Evolutionary conservation across 164 flowering plant species (phyloP).

Genomic region (Vitis labrusca): DNA sequence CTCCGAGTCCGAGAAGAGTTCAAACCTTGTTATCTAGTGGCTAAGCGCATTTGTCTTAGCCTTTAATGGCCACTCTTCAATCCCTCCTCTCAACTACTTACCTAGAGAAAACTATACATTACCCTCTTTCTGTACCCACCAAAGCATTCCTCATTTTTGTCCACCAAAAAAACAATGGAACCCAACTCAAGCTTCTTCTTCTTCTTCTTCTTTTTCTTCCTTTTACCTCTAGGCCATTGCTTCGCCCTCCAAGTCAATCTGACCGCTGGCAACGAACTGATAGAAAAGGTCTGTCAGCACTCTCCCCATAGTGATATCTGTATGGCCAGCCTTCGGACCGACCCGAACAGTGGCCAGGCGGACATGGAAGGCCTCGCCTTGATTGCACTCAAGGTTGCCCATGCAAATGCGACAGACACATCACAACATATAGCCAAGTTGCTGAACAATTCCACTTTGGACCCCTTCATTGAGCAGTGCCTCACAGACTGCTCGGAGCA

Average conservation of each 20-base stretch:
- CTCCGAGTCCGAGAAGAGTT: too few relatives aligned
- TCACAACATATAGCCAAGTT: constrained; percentile 9
- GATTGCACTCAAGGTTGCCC: constrained; percentile 27
- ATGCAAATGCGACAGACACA: constrained; percentile 19
- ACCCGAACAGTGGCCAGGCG: constrained; percentile 14
- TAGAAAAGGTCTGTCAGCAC: constrained; percentile 19
- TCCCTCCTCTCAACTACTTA: too few relatives aligned
- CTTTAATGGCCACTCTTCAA: too few relatives aligned
- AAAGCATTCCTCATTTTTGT: not conserved
- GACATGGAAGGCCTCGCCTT: constrained; percentile 23
- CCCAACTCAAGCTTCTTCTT: not conserved
- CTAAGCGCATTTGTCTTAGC: too few relatives aligned
- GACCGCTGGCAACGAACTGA: not conserved
- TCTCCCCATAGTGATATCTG: constrained; percentile 21
- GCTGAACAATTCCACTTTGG: constrained; percentile 5
- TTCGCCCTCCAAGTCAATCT: not conserved
- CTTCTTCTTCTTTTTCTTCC: constrained; percentile 1
- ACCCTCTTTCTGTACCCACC: too few relatives aligned
- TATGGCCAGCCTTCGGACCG: constrained; percentile 14
- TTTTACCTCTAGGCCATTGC: not conserved
- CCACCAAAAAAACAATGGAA: not conserved
- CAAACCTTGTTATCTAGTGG: too few relatives aligned
- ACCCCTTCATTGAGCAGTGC: constrained; percentile 27
- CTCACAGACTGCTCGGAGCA: constrained; percentile 36
- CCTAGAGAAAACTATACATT: too few relatives aligned